Evolutionary conservation across 768 basidiomycete species (phyloP).

Genomic region (Suillus discolor): DNA sequence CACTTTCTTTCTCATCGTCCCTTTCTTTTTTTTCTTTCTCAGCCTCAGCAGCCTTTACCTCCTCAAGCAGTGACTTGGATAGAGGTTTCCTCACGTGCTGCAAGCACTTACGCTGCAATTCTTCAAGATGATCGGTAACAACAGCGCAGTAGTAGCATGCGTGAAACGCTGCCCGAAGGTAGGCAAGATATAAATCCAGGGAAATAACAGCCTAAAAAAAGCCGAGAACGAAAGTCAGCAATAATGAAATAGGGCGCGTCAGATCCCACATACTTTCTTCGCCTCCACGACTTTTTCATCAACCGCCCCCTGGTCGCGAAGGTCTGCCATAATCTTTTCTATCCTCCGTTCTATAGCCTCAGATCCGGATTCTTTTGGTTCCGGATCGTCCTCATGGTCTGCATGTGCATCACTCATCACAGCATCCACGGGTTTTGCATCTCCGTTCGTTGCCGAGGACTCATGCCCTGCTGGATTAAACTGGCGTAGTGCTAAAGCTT

Average conservation of each 20-base stretch:
- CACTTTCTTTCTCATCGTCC: conserved; percentile 45
- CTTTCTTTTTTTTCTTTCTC: conserved; percentile 50
- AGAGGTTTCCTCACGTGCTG: conserved; percentile 84
- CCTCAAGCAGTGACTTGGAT: conserved; percentile 61
- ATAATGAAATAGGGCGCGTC: conserved; percentile 1
- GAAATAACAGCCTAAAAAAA: conserved; percentile 67
- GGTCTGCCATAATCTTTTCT: conserved; percentile 71
- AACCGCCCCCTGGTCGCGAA: conserved; percentile 64
- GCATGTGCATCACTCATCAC: conserved; percentile 34
- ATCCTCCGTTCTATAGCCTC: conserved; percentile 83
- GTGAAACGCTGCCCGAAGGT: conserved; percentile 89
- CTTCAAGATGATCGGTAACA: conserved; percentile 90
- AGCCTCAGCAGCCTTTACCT: conserved; percentile 56
- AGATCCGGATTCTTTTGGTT: conserved; percentile 66
- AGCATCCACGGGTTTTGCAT: conserved; percentile 31
- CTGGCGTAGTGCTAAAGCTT: conserved; percentile 57
- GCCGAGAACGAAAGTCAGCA: conserved; percentile 18
- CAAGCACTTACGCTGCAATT: conserved; percentile 93
- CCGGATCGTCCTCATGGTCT: conserved; percentile 46
- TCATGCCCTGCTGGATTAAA: conserved; percentile 26
- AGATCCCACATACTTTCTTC: conserved; percentile 61
- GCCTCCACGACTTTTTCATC: conserved; percentile 68
- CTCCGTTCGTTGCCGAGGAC: conserved; percentile 29
- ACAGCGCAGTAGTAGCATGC: conserved; percentile 98
- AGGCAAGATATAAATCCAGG: conserved; percentile 91